A percentile compares a stretch with the other conserved stretches of the same genome.
These are phyloP conservation scores for Plasmodium berghei DNA, from an alignment of 169 alveolate species.

Conservation along the genomic window DNA sequence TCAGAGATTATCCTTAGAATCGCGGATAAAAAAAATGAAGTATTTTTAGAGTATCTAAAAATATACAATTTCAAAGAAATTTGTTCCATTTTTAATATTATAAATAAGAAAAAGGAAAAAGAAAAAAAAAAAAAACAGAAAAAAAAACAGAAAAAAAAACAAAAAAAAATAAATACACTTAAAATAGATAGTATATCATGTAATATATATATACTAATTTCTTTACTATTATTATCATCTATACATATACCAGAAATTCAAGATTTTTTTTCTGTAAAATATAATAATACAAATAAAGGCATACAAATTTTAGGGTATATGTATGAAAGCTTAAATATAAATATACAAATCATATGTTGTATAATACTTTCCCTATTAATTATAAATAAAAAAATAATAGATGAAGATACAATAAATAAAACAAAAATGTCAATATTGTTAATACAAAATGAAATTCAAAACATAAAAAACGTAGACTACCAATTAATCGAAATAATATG, in stretches of 20 bases:
- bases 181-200: conserved; percentile 12
- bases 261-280: conserved; percentile 35
- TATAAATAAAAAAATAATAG: conserved; percentile 38
- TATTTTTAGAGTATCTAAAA: conserved; percentile 37
- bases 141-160: conserved; percentile 10
- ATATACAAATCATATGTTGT: conserved; percentile 64
- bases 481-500: conserved; percentile 70
- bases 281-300: conserved; percentile 29
- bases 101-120: conserved; percentile 29
- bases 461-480: conserved; percentile 44
- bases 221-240: conserved; percentile 41
- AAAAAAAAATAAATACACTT: conserved; percentile 3
- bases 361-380: conserved; percentile 37
- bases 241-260: conserved; percentile 54
- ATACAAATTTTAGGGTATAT: conserved; percentile 34
- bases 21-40: conserved; percentile 47
- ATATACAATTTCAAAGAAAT: conserved; percentile 39
- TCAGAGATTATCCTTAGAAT: conserved; percentile 52
- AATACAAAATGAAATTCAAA: conserved; percentile 53
- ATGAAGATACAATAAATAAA: conserved; percentile 43
- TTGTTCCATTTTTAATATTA: conserved; percentile 22
- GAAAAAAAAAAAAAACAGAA: neutral
- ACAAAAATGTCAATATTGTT: conserved; percentile 55
- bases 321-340: conserved; percentile 67
- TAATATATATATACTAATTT: conserved; percentile 33